A percentile compares a stretch with the other conserved stretches of the same genome.
Evolutionary conservation across 1,284 basidiomycete genomes (phyloP).

Genomic region (Rhodotorula sp.): DNA sequence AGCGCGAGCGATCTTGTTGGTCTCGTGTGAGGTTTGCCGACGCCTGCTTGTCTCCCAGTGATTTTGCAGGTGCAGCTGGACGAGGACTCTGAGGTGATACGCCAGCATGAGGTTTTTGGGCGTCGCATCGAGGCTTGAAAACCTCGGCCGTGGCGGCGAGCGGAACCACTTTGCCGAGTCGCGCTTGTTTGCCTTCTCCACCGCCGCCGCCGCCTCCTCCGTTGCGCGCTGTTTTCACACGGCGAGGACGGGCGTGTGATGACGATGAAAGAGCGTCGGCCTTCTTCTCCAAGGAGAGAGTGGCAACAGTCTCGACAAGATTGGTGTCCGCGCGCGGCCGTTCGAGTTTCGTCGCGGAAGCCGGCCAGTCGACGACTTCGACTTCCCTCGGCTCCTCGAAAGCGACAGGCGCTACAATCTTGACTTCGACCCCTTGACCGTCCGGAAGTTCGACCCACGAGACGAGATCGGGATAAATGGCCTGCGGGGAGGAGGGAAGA

Average conservation of each 20-base stretch:
- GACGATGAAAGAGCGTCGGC: no score
- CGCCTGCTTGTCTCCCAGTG: background rate
- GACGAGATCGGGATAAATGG: slow-evolving; percentile 38
- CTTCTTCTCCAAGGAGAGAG: background rate
- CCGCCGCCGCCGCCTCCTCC: background rate
- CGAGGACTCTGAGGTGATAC: no score
- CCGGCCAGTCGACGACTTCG: slow-evolving; percentile 22
- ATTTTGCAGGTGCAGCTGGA: background rate
- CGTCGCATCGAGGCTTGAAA: background rate
- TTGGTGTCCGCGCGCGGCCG: background rate
- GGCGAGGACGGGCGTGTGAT: no score
- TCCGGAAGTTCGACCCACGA: slow-evolving; percentile 7
- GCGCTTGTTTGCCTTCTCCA: no score
- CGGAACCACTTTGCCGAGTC: no score
- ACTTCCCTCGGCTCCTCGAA: slow-evolving; percentile 24
- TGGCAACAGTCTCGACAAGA: no score
- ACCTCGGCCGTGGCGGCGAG: background rate
- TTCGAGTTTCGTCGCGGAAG: background rate
- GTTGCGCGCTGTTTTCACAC: background rate
- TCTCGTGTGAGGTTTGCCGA: background rate
- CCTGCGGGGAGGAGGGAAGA: slow-evolving; percentile 18
- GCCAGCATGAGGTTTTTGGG: no score
- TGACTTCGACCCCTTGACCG: slow-evolving; percentile 11
- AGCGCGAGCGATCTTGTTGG: background rate
- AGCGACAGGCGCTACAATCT: slow-evolving; percentile 25